Base-by-base conservation (phyloP, 768 basidiomycete genomes). In the Tulasnella sp. region DNA sequence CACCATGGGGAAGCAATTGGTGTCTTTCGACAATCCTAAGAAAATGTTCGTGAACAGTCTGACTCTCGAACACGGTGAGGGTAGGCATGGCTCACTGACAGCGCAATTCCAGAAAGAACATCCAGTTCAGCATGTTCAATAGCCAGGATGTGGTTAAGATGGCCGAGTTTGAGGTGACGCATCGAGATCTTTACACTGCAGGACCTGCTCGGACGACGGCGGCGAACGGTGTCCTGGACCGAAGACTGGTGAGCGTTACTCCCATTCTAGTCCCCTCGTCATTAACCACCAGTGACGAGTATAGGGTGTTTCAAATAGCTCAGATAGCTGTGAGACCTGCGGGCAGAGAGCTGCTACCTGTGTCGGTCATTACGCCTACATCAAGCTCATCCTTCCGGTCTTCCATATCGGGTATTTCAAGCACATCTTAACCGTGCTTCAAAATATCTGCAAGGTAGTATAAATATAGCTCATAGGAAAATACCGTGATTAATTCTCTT, bases 351-450 rank as follows among this genome's bases (percentile, higher is more conserved):
- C 95, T 39, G 94, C 96, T 3, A 95, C 98, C 81, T 99, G 98
- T 84, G 97, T 98, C 34, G 98, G 98, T 0, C 98, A 99, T 85
- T 99, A 98, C 84, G 97, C 97, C 6, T 99, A 99, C 86, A 98
- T 99, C 87, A 98, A 98, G 85, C 89, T 99, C 62, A 91, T 93
- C 42, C 92, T 99, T 27, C 98, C 98, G 0, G 97, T 99, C 27
- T 99, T 99, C 85, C 98, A 99, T 84, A 95, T 99, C 79, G 98
- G 98, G 9, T 99, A 95, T 86, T 99, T 99, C 88, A 94, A 96
- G 84, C 96, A 98, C 82, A 95, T 93, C 24, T 95, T 99, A 80
- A 90, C 90, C 36, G 93, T 99, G 81, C 89, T 99, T 1, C 98
- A 99, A 84, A 93, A 94, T 82, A 96, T 99, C 82, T 99, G 98